These are phyloP conservation scores for Serendipita sp. DNA, from an alignment of 768 basidiomycete genomes.

Conservation along the genomic window DNA sequence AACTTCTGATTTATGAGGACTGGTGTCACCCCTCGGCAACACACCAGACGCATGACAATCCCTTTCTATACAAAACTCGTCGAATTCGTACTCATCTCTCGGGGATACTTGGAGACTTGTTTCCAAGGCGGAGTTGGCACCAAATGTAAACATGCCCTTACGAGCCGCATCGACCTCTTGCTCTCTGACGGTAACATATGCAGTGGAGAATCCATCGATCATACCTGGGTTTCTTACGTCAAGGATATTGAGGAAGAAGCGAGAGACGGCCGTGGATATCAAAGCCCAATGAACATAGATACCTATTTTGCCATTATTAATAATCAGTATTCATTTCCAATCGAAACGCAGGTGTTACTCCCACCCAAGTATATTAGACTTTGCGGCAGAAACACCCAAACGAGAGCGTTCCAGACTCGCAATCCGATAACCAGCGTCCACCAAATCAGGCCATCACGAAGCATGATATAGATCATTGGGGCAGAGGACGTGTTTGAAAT, in stretches of 20 bases:
- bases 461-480: not conserved
- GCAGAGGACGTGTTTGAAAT: not conserved
- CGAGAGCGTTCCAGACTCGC: not conserved
- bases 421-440: not conserved
- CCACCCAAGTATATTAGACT: not conserved
- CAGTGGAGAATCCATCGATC: constrained; percentile 2
- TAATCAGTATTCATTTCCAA: not conserved
- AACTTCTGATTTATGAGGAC: too few species aligned
- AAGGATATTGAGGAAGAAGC: constrained; percentile 2
- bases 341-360: not conserved
- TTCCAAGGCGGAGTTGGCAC: too few species aligned
- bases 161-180: not conserved
- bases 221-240: not conserved
- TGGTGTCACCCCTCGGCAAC: too few species aligned
- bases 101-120: too few species aligned
- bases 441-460: not conserved
- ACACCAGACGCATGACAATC: too few species aligned
- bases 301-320: not conserved
- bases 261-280: not conserved
- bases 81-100: too few species aligned
- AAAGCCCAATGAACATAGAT: constrained; percentile 1
- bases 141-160: not conserved
- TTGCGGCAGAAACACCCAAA: not conserved
- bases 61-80: too few species aligned
- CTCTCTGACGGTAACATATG: not conserved